Evolutionary conservation across 2,329 filamentous ascomycete species (phyloP).

Genomic region (Diplodia scrobiculata): DNA sequence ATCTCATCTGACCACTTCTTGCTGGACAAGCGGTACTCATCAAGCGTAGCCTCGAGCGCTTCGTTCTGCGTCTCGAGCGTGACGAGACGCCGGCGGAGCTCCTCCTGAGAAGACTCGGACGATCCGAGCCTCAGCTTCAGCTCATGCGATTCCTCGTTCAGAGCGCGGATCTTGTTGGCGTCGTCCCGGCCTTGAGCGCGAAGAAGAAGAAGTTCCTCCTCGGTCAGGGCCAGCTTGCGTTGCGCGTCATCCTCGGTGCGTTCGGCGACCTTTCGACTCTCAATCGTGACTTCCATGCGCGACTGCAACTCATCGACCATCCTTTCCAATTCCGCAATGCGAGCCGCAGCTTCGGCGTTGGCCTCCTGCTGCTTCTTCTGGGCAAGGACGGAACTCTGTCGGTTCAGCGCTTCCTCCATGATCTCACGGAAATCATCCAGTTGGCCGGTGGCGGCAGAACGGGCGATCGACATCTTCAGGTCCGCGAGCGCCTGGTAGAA

Average conservation of each 20-base stretch:
- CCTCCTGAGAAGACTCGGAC: conserved; percentile 35
- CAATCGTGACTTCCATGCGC: conserved; percentile 46
- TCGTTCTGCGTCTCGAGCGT: conserved; percentile 54
- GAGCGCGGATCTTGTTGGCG: conserved; percentile 45
- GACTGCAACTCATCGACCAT: conserved; percentile 42
- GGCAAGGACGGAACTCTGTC: conserved; percentile 39
- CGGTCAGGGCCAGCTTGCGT: conserved; percentile 52
- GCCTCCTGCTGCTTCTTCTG: conserved; percentile 39
- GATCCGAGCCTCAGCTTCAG: conserved; percentile 42
- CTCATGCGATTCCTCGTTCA: conserved; percentile 49
- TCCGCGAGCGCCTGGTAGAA: conserved; percentile 53
- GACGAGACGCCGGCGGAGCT: conserved; percentile 26
- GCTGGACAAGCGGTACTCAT: conserved; percentile 64
- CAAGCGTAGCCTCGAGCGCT: conserved; percentile 61
- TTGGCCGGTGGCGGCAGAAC: conserved; percentile 50
- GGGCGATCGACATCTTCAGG: conserved; percentile 53
- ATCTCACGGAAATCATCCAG: conserved; percentile 48
- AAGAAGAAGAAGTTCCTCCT: conserved; percentile 53
- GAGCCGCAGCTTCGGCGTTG: conserved; percentile 40
- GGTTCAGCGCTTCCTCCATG: conserved; percentile 44
- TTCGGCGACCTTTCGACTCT: conserved; percentile 49
- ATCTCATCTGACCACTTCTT: conserved; percentile 62
- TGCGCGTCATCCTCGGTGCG: conserved; percentile 49
- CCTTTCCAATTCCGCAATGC: conserved; percentile 42
- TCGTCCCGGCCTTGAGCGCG: conserved; percentile 49